Evolutionary conservation across 75 land plant genomes (phyloP).

Genomic region (Azolla pinnata): DNA sequence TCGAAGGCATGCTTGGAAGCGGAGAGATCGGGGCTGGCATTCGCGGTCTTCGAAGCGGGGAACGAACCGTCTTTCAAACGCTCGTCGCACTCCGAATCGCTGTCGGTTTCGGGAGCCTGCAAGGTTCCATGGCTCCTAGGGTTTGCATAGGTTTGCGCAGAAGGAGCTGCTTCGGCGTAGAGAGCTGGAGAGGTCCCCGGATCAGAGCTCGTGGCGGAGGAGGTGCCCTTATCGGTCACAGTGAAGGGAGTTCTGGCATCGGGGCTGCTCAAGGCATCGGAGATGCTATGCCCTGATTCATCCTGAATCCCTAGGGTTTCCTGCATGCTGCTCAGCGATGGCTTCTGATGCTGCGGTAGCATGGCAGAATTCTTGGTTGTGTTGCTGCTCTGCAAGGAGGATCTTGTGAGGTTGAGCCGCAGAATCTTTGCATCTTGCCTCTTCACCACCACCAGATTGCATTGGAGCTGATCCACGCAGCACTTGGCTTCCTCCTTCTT

Average conservation of each 20-base stretch:
- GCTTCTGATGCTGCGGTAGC: too few relatives aligned
- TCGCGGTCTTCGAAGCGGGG: neutral
- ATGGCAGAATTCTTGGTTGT: too few relatives aligned
- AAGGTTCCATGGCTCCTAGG: too few relatives aligned
- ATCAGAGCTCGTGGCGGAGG: constrained; percentile 78
- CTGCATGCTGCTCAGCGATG: too few relatives aligned
- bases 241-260: constrained; percentile 57
- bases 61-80: too few relatives aligned
- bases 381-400: neutral
- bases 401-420: constrained; percentile 20
- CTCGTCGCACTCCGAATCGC: too few relatives aligned
- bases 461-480: constrained; percentile 78
- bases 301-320: too few relatives aligned
- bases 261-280: constrained; percentile 74
- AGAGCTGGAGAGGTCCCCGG: constrained; percentile 50
- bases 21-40: neutral
- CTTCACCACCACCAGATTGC: constrained; percentile 74
- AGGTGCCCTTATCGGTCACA: constrained; percentile 51
- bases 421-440: constrained; percentile 70
- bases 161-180: constrained; percentile 8
- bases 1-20: too few relatives aligned
- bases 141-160: too few relatives aligned
- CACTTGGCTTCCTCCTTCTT: constrained; percentile 54
- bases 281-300: too few relatives aligned
- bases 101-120: too few relatives aligned